Base-by-base conservation (phyloP, 164 flowering plant species). In the Chloranthus sessilifolius region DNA sequence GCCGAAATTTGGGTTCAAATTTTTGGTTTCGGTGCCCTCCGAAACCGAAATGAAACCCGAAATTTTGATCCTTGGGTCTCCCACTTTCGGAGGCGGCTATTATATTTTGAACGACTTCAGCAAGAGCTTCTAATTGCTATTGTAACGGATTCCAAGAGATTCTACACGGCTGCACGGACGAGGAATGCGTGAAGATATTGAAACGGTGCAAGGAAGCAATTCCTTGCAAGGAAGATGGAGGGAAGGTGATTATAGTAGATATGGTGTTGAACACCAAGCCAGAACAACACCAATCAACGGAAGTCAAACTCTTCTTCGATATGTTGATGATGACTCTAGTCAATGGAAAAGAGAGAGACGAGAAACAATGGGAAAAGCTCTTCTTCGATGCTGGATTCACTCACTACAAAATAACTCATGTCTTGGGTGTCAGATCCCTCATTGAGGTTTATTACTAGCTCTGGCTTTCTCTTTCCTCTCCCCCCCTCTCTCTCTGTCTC, bases 181-280 rank as follows among this genome's bases (percentile, higher is more conserved):
- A 65, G 20, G 70, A 76, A 4, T 68, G 79, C 15, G 42, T 71
- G 11, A 65, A 60, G 56, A 63, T 74, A 59, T 45, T 38, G 17
- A 38, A 37, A 24, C 37, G 20, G 5, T 38, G 55, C 34, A 52
- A 16, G 23, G 44, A 52, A 26, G 45, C 45, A 27, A 35, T 52
- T 17, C 55, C 43, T 3, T 39, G 21, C 5, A 39, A 39, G 9
- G 43, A 39, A 24, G 41, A 55, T 27, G 63, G 67, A 59, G 73
- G 82, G 33, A 72, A 72, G 43, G 75, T 77, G 29, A 60, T 77
- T 0, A 59, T 77, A 15, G 63, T 71, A 30, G 82, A 74, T 27
- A 50, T 65, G 7, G 75, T 74, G 29, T 39, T 23, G 27, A 25
- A n/a, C 0, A 47, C 4, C 3, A 19, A 7, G 2, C 8, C 34